A percentile compares a stretch with the other conserved stretches of the same genome.
Evolutionary conservation across 768 basidiomycete species (phyloP).

Genomic region (Kockovaella imperatae): DNA sequence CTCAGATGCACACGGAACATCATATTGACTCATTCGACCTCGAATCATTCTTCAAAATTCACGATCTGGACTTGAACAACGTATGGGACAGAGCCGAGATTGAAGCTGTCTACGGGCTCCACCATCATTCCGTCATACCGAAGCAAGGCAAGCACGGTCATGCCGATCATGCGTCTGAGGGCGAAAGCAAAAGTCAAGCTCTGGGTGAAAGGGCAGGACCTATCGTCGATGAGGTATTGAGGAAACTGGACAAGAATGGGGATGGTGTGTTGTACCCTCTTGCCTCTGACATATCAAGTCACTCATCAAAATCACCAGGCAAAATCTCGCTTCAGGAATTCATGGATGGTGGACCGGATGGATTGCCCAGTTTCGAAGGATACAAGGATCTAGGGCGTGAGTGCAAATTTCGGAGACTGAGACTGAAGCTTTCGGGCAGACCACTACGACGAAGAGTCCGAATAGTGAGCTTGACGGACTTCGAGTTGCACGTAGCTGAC

Average conservation of each 20-base stretch:
- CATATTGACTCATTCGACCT: constrained; percentile 55
- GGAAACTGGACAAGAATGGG: constrained; percentile 61
- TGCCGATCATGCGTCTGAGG: no score
- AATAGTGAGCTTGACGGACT: constrained; percentile 36
- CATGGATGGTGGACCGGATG: constrained; percentile 38
- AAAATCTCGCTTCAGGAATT: constrained; percentile 41
- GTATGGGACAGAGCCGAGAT: constrained; percentile 79
- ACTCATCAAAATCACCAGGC: no score
- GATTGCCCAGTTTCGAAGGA: constrained; percentile 42
- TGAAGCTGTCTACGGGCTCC: constrained; percentile 91
- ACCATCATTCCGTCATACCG: constrained; percentile 72
- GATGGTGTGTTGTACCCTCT: constrained; percentile 57
- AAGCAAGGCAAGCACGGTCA: constrained; percentile 64
- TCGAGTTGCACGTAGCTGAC: no score
- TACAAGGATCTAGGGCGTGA: constrained; percentile 44
- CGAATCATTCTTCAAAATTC: constrained; percentile 90
- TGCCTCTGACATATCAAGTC: not conserved
- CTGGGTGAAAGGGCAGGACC: no score
- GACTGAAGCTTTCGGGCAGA: constrained; percentile 12
- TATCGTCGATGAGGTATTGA: constrained; percentile 67
- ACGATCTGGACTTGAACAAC: constrained; percentile 84
- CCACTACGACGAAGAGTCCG: constrained; percentile 45
- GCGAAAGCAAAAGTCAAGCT: no score
- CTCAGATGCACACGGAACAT: constrained; percentile 40
- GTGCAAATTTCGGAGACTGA: constrained; percentile 1